Evolutionary conservation across 495 filamentous ascomycete genomes (phyloP), one percentile per base, ranked within the genome.

Genomic region (Platismatia glauca): DNA sequence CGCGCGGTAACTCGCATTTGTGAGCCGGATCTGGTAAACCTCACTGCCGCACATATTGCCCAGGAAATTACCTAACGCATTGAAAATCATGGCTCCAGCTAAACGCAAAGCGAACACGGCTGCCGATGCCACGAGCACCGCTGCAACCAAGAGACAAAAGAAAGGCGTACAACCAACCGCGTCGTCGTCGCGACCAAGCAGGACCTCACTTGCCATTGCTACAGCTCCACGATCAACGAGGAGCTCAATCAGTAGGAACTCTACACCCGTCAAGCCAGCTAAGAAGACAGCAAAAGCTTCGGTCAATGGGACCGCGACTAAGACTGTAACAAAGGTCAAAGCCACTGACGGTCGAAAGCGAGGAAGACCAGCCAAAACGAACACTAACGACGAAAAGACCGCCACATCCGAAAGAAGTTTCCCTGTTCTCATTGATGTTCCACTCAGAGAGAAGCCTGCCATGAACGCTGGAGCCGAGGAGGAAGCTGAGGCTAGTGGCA

Each of bases 161-260:
- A 69, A 63, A 64, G 44, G n/a, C 34, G 43, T 60, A 56, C 35
- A 57, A 43, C 35, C 66, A 53, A 70, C 68, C 12, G 68, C 67
- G 29, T 55, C 67, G 46, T 66, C 68, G 29, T 60, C 60, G 33
- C 64, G 68, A 24, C 68, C 67, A 15, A 64, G 59, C 33, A 57
- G 68, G 33, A 38, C 22, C n/a, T 50, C 59, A 66, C 31, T 59
- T 29, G 50, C 55, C 15, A 59, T 38, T 34, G 63, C 64, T 39
- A 48, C 62, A 11, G 18, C 53, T 50, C 37, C 63, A 12, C 57
- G 59, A 24, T 50, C 46, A 20, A 60, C 59, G 15, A 66, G 64
- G 22, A 56, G 60, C 34, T 65, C 63, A 16, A 48, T 43, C 33
- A 48, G 35, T 37, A 57, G 46, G 39, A 35, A 38, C n/a, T 18